These are phyloP conservation scores for Xerocomus spinulosus DNA, from an alignment of 768 basidiomycete species.

Conservation along the genomic window DNA sequence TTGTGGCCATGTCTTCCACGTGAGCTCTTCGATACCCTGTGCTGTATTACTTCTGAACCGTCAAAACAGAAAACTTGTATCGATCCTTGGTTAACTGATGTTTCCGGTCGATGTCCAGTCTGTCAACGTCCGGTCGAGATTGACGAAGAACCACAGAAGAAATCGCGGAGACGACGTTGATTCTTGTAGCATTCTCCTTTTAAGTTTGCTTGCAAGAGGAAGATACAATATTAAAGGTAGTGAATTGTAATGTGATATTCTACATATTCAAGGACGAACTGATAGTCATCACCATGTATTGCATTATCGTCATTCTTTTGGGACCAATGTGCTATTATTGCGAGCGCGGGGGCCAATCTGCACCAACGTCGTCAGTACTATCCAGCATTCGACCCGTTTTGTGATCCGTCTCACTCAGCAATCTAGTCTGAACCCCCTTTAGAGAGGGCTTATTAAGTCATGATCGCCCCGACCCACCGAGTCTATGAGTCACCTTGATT, in stretches of 20 bases:
- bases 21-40: slow-evolving; percentile 35
- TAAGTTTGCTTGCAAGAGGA: slow-evolving; percentile 7
- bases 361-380: neutral
- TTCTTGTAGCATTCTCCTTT: slow-evolving; percentile 2
- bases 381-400: neutral
- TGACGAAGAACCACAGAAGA: slow-evolving; percentile 34
- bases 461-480: neutral
- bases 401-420: neutral
- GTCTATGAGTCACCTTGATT: neutral
- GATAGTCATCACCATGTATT: slow-evolving; percentile 23
- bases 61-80: slow-evolving; percentile 73
- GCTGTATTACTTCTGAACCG: neutral
- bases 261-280: slow-evolving; percentile 25
- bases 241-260: slow-evolving; percentile 29
- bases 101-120: slow-evolving; percentile 83
- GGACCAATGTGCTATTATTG: slow-evolving; percentile 8
- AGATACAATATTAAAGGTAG: slow-evolving; percentile 28
- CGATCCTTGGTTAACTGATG: slow-evolving; percentile 83
- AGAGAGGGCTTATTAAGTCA: slow-evolving; percentile 18
- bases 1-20: slow-evolving; percentile 90
- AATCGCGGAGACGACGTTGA: slow-evolving; percentile 24
- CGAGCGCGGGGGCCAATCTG: too few species aligned
- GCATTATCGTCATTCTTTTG: slow-evolving; percentile 24
- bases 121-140: slow-evolving; percentile 74
- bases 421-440: slow-evolving; percentile 1